A percentile compares a stretch with the other conserved stretches of the same genome.
Evolutionary conservation across 2,329 filamentous ascomycete genomes (phyloP).

Genomic region (Aspergillus aculeatinus): DNA sequence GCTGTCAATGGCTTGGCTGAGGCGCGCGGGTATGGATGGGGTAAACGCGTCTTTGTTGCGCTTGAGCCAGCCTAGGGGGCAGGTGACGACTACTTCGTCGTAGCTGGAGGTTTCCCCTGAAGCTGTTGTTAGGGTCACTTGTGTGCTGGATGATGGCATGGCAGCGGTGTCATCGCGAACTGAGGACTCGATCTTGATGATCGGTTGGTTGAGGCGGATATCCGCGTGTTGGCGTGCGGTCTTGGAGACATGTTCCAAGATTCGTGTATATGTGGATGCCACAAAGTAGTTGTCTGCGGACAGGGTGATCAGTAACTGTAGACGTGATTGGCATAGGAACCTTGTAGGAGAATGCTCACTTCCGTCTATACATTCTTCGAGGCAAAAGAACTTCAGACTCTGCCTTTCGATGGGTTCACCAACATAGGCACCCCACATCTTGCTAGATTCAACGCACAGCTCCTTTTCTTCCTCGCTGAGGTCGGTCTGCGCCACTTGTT

Average conservation of each 20-base stretch:
- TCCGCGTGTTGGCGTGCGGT: slow-evolving; percentile 50
- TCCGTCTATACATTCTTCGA: slow-evolving; percentile 66
- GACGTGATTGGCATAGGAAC: background rate
- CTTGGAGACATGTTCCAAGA: slow-evolving; percentile 54
- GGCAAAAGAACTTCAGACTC: slow-evolving; percentile 63
- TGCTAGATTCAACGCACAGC: slow-evolving; percentile 54
- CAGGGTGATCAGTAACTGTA: background rate
- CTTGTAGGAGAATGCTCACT: slow-evolving; percentile 34
- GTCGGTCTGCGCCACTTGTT: slow-evolving; percentile 46
- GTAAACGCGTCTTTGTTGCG: slow-evolving; percentile 46
- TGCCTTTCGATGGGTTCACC: slow-evolving; percentile 60
- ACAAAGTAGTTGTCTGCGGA: slow-evolving; percentile 60
- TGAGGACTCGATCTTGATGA: slow-evolving; percentile 39
- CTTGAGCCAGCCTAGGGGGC: slow-evolving; percentile 56
- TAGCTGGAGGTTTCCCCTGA: slow-evolving; percentile 41
- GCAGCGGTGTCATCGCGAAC: slow-evolving; percentile 15
- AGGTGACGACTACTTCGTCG: slow-evolving; percentile 54
- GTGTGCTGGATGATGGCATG: slow-evolving; percentile 28
- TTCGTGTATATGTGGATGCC: slow-evolving; percentile 59
- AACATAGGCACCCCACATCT: slow-evolving; percentile 65
- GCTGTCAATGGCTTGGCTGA: slow-evolving; percentile 47
- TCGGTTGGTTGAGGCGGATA: slow-evolving; percentile 49
- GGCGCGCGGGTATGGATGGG: slow-evolving; percentile 44
- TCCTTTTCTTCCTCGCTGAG: slow-evolving; percentile 45
- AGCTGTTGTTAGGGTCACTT: slow-evolving; percentile 47